Evolutionary conservation across 1,284 basidiomycete species (phyloP).

Genomic region (Heterobasidion parviporum): DNA sequence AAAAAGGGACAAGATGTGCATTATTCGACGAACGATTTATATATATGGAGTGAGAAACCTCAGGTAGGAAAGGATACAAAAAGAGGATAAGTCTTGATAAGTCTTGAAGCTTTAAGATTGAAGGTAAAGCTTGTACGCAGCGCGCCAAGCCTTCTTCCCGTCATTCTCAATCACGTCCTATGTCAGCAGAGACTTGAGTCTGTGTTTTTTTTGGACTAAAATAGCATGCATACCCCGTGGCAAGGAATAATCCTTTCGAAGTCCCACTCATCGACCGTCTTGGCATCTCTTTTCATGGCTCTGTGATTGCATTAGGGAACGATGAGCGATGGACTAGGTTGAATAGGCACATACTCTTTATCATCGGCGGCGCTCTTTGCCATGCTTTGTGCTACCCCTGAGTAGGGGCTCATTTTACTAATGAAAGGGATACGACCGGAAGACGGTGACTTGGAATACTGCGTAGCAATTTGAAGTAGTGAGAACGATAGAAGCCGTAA

Average conservation of each 20-base stretch:
- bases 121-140: neutral
- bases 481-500: neutral
- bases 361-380: neutral
- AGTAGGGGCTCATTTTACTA: slow-evolving; percentile 34
- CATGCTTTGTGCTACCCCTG: slow-evolving; percentile 10
- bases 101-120: no score
- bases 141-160: slow-evolving; percentile 51
- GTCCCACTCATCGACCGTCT: slow-evolving; percentile 74
- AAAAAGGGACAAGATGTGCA: no score
- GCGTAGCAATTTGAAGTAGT: neutral
- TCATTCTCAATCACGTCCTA: slow-evolving; percentile 76
- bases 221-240: slow-evolving; percentile 58
- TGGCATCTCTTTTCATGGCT: slow-evolving; percentile 65
- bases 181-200: no score
- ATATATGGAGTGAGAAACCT: no score
- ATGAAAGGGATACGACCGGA: slow-evolving; percentile 39
- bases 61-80: no score
- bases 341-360: neutral
- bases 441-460: slow-evolving; percentile 18
- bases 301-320: slow-evolving; percentile 29
- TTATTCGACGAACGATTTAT: no score
- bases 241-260: slow-evolving; percentile 89
- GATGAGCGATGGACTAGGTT: neutral
- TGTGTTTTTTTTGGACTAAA: no score
- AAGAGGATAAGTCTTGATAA: no score